These are phyloP conservation scores for Hypoxylon sp. DNA, from an alignment of 2,329 filamentous ascomycete species.

Conservation along the genomic window DNA sequence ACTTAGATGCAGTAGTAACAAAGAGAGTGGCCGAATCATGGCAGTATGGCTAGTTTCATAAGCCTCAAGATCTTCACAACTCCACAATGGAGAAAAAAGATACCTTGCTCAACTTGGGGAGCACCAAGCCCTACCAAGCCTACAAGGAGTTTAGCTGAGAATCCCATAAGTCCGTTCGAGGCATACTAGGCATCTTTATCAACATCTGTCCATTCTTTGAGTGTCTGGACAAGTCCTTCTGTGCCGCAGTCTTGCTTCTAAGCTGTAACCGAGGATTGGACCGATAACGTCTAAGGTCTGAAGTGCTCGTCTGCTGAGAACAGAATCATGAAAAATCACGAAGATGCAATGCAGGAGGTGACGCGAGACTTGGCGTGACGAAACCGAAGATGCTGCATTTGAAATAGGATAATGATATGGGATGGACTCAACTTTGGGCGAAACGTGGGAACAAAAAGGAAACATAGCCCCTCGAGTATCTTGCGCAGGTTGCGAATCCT, in stretches of 20 bases:
- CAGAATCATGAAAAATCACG: conserved; percentile 3
- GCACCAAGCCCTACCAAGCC: conserved; percentile 35
- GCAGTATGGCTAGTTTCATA: conserved; percentile 31
- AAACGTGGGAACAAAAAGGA: not conserved
- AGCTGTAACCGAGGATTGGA: conserved; percentile 27
- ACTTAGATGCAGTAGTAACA: not conserved
- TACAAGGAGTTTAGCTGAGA: conserved; percentile 32
- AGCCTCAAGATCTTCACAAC: conserved; percentile 37
- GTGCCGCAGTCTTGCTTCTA: conserved; percentile 23
- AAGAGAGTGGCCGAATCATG: conserved; percentile 20
- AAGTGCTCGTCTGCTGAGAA: not conserved
- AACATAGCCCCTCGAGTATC: not conserved
- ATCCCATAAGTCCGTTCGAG: conserved; percentile 22
- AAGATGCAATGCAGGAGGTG: conserved; percentile 18
- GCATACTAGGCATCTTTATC: conserved; percentile 9
- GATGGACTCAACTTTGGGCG: not conserved
- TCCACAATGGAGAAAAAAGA: conserved; percentile 36
- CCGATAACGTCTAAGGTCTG: conserved; percentile 7
- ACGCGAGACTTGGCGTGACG: conserved; percentile 19
- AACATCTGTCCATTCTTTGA: not conserved
- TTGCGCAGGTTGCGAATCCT: conserved; percentile 15
- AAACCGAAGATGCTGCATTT: conserved; percentile 15
- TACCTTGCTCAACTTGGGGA: conserved; percentile 12
- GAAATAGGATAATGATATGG: not conserved
- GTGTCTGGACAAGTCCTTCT: conserved; percentile 7